Conservation (phyloP, 1,139 yeast genomes). For the Meyerozyma smithsonii region DNA sequence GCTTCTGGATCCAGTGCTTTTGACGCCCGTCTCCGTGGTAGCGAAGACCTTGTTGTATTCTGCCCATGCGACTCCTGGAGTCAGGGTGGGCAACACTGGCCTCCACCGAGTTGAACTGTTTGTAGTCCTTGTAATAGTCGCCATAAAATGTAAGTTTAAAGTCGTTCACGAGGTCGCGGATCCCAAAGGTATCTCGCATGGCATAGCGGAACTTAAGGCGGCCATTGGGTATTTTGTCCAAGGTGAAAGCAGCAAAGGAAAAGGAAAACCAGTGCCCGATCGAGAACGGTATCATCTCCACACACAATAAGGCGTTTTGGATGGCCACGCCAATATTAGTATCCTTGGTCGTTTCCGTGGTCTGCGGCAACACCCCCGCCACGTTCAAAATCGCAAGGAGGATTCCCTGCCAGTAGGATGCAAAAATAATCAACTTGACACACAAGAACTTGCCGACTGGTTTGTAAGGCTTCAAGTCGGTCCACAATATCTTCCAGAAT, state of each 20-base stretch:
- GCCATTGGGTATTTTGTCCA: conserved; percentile 59
- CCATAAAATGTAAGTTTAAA: conserved; percentile 67
- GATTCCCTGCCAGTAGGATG: conserved; percentile 95
- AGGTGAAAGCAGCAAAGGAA: conserved; percentile 67
- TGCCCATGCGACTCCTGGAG: conserved; percentile 59
- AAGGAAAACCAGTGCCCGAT: conserved; percentile 85
- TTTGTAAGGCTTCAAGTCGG: conserved; percentile 70
- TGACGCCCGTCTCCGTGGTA: conserved; percentile 74
- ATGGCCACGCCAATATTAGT: conserved; percentile 51
- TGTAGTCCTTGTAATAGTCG: conserved; percentile 66
- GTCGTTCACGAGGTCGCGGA: conserved; percentile 72
- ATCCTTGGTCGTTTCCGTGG: conserved; percentile 12
- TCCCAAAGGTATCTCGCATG: conserved; percentile 69
- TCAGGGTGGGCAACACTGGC: conserved; percentile 66
- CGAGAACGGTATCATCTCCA: conserved; percentile 84
- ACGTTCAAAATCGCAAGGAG: conserved; percentile 57
- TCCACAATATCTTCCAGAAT: conserved; percentile 85
- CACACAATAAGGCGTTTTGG: conserved; percentile 76
- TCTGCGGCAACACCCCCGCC: conserved; percentile 43
- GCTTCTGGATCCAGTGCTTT: conserved; percentile 67
- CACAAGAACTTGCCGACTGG: conserved; percentile 93
- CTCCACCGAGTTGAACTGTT: conserved; percentile 78
- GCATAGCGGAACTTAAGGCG: conserved; percentile 60
- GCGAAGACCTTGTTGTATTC: conserved; percentile 80
- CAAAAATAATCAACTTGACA: conserved; percentile 89